A percentile compares a stretch with the other conserved stretches of the same genome.
phyloP scores from a whole-genome alignment of 2,329 filamentous ascomycete genomes.

The Fusarium sp. region DNA sequence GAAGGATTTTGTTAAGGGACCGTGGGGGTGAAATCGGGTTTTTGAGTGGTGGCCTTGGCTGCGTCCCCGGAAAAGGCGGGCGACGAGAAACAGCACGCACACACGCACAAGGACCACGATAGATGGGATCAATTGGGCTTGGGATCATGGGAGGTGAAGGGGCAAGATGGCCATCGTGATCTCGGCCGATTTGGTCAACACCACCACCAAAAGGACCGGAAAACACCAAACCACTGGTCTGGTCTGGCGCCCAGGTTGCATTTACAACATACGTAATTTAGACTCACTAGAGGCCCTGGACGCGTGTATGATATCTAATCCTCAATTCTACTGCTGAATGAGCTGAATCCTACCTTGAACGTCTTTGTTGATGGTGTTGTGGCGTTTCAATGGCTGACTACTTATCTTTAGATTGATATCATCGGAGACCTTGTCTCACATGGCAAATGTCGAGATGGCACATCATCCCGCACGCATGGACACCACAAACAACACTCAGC shows the following conservation, averaged over 20 bases:
- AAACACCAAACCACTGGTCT: conserved; percentile 2
- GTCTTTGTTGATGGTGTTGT: background rate
- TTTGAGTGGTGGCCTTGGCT: conserved; percentile 18
- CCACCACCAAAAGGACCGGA: background rate
- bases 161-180: conserved; percentile 11
- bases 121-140: conserved; percentile 18
- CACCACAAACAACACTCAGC: background rate
- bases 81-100: background rate
- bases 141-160: conserved; percentile 6
- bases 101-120: conserved; percentile 6
- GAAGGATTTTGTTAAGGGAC: conserved; percentile 25
- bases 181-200: conserved; percentile 12
- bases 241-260: conserved; percentile 11
- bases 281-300: conserved; percentile 37
- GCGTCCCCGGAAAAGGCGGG: background rate
- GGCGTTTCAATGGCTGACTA: background rate
- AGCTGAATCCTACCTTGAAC: conserved; percentile 9
- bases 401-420: background rate
- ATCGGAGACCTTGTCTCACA: background rate
- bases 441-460: conserved; percentile 4
- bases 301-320: conserved; percentile 42
- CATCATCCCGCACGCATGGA: background rate
- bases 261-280: conserved; percentile 34
- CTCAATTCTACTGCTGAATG: conserved; percentile 26
- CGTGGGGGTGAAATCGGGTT: conserved; percentile 22